Base-by-base conservation (phyloP, 2,329 filamentous ascomycete genomes). In the Penicillium palitans region DNA sequence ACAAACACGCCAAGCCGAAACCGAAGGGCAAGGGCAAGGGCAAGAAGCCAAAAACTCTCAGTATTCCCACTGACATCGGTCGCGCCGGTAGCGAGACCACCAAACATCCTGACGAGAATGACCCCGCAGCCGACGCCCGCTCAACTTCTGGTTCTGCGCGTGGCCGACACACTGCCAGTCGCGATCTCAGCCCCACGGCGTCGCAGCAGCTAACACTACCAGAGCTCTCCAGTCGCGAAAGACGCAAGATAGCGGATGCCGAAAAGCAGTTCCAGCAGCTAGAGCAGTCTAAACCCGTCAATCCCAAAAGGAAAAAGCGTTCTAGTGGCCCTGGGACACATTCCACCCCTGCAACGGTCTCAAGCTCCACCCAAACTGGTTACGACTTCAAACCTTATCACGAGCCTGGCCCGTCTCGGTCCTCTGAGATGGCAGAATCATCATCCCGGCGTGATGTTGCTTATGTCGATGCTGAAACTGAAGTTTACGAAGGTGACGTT, bases 181-280 rank as follows among this genome's bases (percentile, higher is more conserved):
- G 85, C 41, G 85, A 87, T 67, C 80, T 85, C 47, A 87, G 84
- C 6, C 85, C 85, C 2, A 83, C 81, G 27, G 49, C 17, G 7
- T 40, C 24, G n/a, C 25, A 78, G 78, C 12, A 80, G 81, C 62
- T 39, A 39, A 29, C 81, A 78, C 8, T 72, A 77, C 44, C 58
- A 2, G 84, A 85, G 61, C 76, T 87, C 61, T 87, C 85, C 2
- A 84, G 83, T 60, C 80, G 85, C 6, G 85, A 88, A 64, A 81
- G 81, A 66, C 82, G 84, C 58, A 88, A 88, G 71, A 79, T 88
- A 47, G 83, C 84, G 54, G 84, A 84, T 55, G 82, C 84, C 42
- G 85, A 87, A 66, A 83, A 83, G 62, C 81, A 87, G 58, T 87
- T 87, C 61, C 81, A 84, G 61, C 81, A 84, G 65, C 76, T 86